Evolutionary conservation across 2,329 filamentous ascomycete species (phyloP).

Genomic region (Claviceps capensis): DNA sequence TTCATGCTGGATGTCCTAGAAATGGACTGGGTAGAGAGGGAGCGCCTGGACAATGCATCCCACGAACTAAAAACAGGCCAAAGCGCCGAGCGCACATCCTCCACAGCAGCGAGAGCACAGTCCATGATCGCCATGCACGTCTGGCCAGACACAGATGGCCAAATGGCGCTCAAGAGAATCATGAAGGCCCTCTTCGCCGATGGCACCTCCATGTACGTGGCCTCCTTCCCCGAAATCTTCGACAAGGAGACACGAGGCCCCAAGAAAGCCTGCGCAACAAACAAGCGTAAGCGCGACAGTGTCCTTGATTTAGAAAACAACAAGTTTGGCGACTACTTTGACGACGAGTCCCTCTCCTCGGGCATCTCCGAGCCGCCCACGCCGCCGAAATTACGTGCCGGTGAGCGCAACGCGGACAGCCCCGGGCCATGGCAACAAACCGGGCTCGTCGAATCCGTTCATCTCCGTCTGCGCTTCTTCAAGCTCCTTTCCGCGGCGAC

Average conservation of each 20-base stretch:
- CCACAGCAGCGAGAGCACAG: conserved; percentile 25
- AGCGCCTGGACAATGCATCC: conserved; percentile 30
- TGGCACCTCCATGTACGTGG: conserved; percentile 37
- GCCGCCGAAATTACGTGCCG: conserved; percentile 23
- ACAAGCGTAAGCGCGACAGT: conserved; percentile 35
- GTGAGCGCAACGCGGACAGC: conserved; percentile 8
- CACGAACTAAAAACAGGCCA: conserved; percentile 7
- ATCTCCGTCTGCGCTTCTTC: conserved; percentile 49
- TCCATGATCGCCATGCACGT: conserved; percentile 52
- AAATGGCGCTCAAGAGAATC: conserved; percentile 37
- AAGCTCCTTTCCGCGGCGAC: conserved; percentile 35
- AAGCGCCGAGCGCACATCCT: conserved; percentile 11
- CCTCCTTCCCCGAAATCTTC: conserved; percentile 53
- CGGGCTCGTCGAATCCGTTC: conserved; percentile 38
- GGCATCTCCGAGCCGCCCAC: conserved; percentile 32
- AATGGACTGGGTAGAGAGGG: conserved; percentile 49
- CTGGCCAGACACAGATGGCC: conserved; percentile 29
- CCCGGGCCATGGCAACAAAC: conserved; percentile 11
- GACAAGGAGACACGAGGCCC: conserved; percentile 40
- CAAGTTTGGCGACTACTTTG: conserved; percentile 45
- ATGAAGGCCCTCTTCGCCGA: conserved; percentile 56
- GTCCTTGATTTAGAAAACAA: conserved; percentile 44
- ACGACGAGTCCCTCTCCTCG: conserved; percentile 39
- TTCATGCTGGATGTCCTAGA: conserved; percentile 70
- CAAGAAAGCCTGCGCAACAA: conserved; percentile 19